A percentile compares a stretch with the other conserved stretches of the same genome.
Conservation (phyloP, 192 early-diverging fungal genomes). For the Coemansia javaensis region DNA sequence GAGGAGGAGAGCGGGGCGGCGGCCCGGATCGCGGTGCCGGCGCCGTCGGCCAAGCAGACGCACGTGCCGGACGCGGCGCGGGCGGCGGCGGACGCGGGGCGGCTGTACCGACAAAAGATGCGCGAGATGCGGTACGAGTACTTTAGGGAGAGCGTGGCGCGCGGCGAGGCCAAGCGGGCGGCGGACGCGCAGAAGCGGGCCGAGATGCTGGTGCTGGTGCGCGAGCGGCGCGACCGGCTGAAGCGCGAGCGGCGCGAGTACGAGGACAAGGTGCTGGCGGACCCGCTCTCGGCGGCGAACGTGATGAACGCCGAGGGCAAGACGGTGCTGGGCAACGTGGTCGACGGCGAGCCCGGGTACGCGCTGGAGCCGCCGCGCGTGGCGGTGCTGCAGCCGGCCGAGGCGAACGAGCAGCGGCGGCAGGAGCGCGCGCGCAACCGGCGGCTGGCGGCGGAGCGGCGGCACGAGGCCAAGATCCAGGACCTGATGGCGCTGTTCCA, state of each 20-base stretch:
- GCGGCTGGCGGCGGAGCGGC: slow-evolving; percentile 1
- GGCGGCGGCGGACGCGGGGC: slow-evolving; percentile 8
- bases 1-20: slow-evolving; percentile 2
- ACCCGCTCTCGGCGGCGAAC: slow-evolving; percentile 48
- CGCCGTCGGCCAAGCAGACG: slow-evolving; percentile 7
- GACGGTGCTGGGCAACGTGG: slow-evolving; percentile 28
- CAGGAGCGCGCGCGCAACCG: slow-evolving; percentile 31
- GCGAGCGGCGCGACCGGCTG: slow-evolving; percentile 17
- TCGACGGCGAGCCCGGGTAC: slow-evolving; percentile 13
- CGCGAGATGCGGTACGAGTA: slow-evolving; percentile 28
- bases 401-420: slow-evolving; percentile 28
- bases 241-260: slow-evolving; percentile 19
- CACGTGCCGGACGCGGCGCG: not conserved
- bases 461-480: slow-evolving; percentile 39
- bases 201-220: not conserved
- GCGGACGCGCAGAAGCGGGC: slow-evolving; percentile 1
- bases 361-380: slow-evolving; percentile 34
- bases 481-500: slow-evolving; percentile 44
- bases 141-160: slow-evolving; percentile 13
- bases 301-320: slow-evolving; percentile 46
- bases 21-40: slow-evolving; percentile 13
- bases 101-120: slow-evolving; percentile 25
- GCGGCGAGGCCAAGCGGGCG: slow-evolving; percentile 18
- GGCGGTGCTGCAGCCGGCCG: slow-evolving; percentile 16
- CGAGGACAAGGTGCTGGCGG: slow-evolving; percentile 23